Evolutionary conservation across 495 filamentous ascomycete species (phyloP).

Genomic region (Sordaria brevicollis): DNA sequence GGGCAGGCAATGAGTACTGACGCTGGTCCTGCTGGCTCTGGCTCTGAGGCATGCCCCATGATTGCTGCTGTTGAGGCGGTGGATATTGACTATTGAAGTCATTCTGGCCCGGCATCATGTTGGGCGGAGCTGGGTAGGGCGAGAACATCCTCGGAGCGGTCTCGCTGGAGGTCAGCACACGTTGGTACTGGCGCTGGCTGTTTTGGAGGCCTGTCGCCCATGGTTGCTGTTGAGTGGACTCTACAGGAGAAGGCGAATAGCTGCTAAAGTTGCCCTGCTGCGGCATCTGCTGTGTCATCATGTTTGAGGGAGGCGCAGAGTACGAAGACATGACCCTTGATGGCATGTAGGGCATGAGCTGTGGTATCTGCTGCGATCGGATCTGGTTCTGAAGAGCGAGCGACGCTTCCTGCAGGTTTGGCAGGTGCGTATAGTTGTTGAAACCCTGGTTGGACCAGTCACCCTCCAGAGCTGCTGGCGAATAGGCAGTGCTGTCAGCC

Average conservation of each 20-base stretch:
- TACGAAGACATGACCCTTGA: not conserved
- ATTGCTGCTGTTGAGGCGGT: not conserved
- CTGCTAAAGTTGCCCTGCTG: not conserved
- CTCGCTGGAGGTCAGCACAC: not conserved
- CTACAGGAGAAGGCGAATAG: not conserved
- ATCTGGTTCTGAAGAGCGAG: constrained; percentile 11
- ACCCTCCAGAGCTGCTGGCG: constrained; percentile 28
- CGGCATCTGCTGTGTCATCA: not conserved
- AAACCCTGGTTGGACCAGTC: not conserved
- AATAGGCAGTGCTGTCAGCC: not conserved
- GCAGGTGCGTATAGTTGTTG: constrained; percentile 35
- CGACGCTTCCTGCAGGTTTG: constrained; percentile 26
- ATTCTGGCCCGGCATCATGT: not conserved
- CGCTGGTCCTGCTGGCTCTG: not conserved
- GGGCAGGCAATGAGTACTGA: not conserved
- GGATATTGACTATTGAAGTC: not conserved
- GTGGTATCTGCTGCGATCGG: constrained; percentile 5
- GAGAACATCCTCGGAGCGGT: not conserved
- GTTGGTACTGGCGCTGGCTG: not conserved
- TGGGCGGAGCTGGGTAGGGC: not conserved
- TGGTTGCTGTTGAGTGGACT: not conserved
- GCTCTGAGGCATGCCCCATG: not conserved
- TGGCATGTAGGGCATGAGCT: constrained; percentile 6
- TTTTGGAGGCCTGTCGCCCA: not conserved
- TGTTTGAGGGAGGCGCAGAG: not conserved